A percentile compares a stretch with the other conserved stretches of the same genome.
phyloP scores from a whole-genome alignment of 164 flowering plant genomes.

The Nelumbo lutea region DNA sequence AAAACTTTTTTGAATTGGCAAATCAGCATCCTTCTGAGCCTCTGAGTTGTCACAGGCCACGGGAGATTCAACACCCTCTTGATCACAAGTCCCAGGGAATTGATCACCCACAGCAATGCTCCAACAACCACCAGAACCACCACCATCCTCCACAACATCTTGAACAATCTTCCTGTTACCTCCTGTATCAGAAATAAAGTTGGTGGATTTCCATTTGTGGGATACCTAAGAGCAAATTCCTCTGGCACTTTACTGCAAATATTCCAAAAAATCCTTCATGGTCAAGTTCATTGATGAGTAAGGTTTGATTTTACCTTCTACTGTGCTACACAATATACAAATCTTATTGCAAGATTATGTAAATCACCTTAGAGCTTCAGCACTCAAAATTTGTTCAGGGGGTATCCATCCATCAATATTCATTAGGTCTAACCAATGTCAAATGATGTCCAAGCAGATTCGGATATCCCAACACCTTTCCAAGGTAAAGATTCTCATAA shows the following conservation, averaged over 20 bases:
- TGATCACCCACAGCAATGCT: too few relatives aligned
- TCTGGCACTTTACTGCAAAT: slow-evolving; percentile 86
- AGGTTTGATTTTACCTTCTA: not conserved
- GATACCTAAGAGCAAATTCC: slow-evolving; percentile 84
- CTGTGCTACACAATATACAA: not conserved
- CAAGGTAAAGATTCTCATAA: slow-evolving; percentile 12
- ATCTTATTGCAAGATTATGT: not conserved
- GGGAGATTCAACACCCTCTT: too few relatives aligned
- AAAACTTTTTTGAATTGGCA: too few relatives aligned
- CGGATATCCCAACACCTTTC: slow-evolving; percentile 91
- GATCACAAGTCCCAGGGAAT: too few relatives aligned
- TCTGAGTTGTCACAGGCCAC: too few relatives aligned
- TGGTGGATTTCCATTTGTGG: slow-evolving; percentile 93
- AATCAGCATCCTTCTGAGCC: too few relatives aligned
- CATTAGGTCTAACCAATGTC: slow-evolving; percentile 97
- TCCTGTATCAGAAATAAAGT: slow-evolving; percentile 58
- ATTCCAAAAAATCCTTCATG: not conserved
- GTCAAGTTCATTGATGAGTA: not conserved
- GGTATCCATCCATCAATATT: slow-evolving; percentile 99
- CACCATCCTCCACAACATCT: too few relatives aligned
- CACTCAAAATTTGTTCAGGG: slow-evolving; percentile 93
- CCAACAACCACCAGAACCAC: too few relatives aligned
- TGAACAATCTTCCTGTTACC: too few relatives aligned
- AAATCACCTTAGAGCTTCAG: slow-evolving; percentile 87
- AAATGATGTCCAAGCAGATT: slow-evolving; percentile 83